These are phyloP conservation scores for Papiliotrema terrestris DNA, from an alignment of 1,284 basidiomycete species.

Conservation along the genomic window DNA sequence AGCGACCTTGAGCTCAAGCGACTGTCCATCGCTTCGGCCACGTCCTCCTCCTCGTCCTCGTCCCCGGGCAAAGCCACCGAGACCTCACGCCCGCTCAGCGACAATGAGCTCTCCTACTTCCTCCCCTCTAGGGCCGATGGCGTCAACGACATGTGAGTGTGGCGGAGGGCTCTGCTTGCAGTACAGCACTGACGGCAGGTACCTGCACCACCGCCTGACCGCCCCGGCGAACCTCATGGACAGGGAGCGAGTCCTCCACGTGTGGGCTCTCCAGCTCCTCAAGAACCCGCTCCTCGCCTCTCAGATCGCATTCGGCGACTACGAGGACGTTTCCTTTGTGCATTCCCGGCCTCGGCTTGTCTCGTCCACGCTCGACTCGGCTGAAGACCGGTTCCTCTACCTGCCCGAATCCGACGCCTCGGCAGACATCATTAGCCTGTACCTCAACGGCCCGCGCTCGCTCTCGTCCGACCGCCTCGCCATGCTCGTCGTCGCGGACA, in stretches of 20 bases:
- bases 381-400: constrained; percentile 14
- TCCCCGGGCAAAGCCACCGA: neutral
- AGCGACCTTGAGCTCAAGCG: neutral
- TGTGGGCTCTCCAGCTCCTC: constrained; percentile 62
- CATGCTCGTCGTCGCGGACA: constrained; percentile 56
- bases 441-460: constrained; percentile 68
- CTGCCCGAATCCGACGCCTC: neutral
- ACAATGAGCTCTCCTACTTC: constrained; percentile 55
- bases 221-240: constrained; percentile 53
- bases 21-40: neutral
- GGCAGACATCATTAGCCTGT: constrained; percentile 56
- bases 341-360: constrained; percentile 42
- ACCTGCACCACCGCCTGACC: constrained; percentile 60
- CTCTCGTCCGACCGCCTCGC: constrained; percentile 63
- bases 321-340: constrained; percentile 64
- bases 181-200: constrained; percentile 24
- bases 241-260: constrained; percentile 55
- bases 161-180: neutral
- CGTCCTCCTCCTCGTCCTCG: neutral
- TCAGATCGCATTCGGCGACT: constrained; percentile 49
- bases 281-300: constrained; percentile 67
- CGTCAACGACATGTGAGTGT: constrained; percentile 73
- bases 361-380: constrained; percentile 11
- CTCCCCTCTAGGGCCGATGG: constrained; percentile 66
- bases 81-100: constrained; percentile 16